Percentiles rank a stretch among this genome's conserved stretches.
Evolutionary conservation across 495 filamentous ascomycete genomes (phyloP).

Genomic region (Jackrogersella multiformis): DNA sequence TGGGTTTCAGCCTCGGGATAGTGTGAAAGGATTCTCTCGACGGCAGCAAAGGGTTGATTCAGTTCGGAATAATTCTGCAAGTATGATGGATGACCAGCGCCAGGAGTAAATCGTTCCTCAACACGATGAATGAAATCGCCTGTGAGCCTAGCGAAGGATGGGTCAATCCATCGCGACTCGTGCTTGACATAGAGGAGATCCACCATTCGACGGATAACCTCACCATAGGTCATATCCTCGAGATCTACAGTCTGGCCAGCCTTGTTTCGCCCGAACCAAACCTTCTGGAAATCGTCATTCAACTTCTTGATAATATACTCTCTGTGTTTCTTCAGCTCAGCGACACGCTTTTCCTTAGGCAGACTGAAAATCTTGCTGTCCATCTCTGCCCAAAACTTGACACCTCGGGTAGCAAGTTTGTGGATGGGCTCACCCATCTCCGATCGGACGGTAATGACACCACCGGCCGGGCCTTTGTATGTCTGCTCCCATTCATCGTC

Average conservation of each 20-base stretch:
- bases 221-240: slow-evolving; percentile 97
- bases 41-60: slow-evolving; percentile 77
- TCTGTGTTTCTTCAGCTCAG: slow-evolving; percentile 89
- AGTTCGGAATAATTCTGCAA: slow-evolving; percentile 89
- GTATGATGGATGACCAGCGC: slow-evolving; percentile 72
- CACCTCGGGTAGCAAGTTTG: slow-evolving; percentile 94
- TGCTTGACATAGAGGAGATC: slow-evolving; percentile 97
- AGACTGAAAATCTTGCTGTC: slow-evolving; percentile 96
- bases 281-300: slow-evolving; percentile 98
- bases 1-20: slow-evolving; percentile 89
- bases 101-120: slow-evolving; percentile 87
- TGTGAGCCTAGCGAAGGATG: slow-evolving; percentile 79
- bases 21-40: slow-evolving; percentile 79
- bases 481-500: slow-evolving; percentile 96
- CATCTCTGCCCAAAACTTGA: slow-evolving; percentile 97
- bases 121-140: slow-evolving; percentile 95
- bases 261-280: slow-evolving; percentile 95
- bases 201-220: slow-evolving; percentile 93
- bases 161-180: slow-evolving; percentile 92
- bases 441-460: slow-evolving; percentile 95
- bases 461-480: slow-evolving; percentile 90
- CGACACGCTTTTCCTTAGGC: slow-evolving; percentile 91
- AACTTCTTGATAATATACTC: slow-evolving; percentile 97
- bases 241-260: slow-evolving; percentile 86
- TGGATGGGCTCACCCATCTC: slow-evolving; percentile 99